Base-by-base conservation (phyloP, 352 stramenopile genomes). In the Pythium aquatile region DNA sequence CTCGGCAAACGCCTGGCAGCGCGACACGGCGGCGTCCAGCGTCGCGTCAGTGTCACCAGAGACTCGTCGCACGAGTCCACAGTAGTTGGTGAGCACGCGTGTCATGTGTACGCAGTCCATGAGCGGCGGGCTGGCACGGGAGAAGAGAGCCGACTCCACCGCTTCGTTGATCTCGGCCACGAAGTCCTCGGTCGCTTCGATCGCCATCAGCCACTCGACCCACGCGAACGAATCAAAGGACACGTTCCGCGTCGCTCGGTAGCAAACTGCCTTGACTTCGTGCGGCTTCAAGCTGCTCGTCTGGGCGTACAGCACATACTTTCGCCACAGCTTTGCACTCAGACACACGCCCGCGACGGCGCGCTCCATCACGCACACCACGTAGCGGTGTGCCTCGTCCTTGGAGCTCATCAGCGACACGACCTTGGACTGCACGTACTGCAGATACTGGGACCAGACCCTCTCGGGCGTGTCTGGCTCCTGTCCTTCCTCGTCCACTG, bases 21-120 rank as follows among this genome's bases (percentile, higher is more conserved):
- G 44, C 2, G 64, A 37, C 32, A 91, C 83, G 9, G 75, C 64
- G n/a, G 37, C 17, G 0, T 75, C 49, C 30, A 86, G 32, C 0
- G 44, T 48, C 16, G 77, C 65, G 24, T 77, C 67, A 2, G 61
- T 54, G 1, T 70, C 61, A 6, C 63, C 26, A 1, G 58, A 30
- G 16, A 61, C 13, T 5, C 65, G 52, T 9, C 66, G 59, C 39
- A 68, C 51, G 39, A 69, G 32, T 17, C 61, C 56, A 30, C 66
- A 65, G 33, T 59, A 65, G 17, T 69, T 79, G 17, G 87, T 66
- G 48, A 93, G 37, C 10, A 82, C 70, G 4, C 54, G 74, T 2
- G 89, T 46, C 35, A 75, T 70, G 52, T 93, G 79, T 4, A 68
- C 81, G n/a, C 69, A 63, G 58, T 90, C 78, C 79, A 90, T 87